Evolutionary conservation across 768 basidiomycete genomes (phyloP), one percentile per base, ranked within the genome.

Genomic region (Amylocystis lapponica): DNA sequence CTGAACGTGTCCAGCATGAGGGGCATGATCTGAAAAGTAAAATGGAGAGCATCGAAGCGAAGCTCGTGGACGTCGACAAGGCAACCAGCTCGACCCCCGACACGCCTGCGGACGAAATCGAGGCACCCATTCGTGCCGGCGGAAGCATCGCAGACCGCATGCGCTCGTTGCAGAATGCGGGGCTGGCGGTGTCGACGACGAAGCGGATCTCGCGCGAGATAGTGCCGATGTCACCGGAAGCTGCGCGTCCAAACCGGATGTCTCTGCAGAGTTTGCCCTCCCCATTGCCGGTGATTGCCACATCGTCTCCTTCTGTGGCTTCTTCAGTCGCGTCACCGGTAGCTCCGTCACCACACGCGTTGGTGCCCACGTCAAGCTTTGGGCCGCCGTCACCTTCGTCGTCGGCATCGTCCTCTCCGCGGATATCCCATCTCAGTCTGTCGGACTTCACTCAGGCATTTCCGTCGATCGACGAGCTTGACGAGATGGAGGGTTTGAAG

Each of bases 111-210:
- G 27, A 20, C 21, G 49, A 30, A 9, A 36, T 42, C 4, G 33
- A 43, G 19, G 21, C 45, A 26, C 16, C 41, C 29, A 23, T 40
- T 26, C 45, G 27, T 20, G 21, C 52, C 1, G 82, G 79, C n/a
- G 79, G 71, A 5, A 81, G 78, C 38, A 88, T 95, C 46, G 84
- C 85, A 20, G 90, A 91, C 66, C 77, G 92, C 38, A 73, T 92
- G 65, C 79, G 75, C 51, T 79, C 84, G 13, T 64, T 95, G 16
- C 75, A 83, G 57, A 79, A 78, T 46, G 81, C 76, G 36, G 92
- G 92, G 1, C 62, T 93, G 56, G 67, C 72, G 10, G 71, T 81
- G 14, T 69, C 72, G 38, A 57, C 64, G 4, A 54, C 73, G 11
- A 86, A 84, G 59, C 74, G 78, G 27, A 58, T 72, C 38, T 78